phyloP scores from a whole-genome alignment of 2,329 filamentous ascomycete genomes.

The Calonectria montana region DNA sequence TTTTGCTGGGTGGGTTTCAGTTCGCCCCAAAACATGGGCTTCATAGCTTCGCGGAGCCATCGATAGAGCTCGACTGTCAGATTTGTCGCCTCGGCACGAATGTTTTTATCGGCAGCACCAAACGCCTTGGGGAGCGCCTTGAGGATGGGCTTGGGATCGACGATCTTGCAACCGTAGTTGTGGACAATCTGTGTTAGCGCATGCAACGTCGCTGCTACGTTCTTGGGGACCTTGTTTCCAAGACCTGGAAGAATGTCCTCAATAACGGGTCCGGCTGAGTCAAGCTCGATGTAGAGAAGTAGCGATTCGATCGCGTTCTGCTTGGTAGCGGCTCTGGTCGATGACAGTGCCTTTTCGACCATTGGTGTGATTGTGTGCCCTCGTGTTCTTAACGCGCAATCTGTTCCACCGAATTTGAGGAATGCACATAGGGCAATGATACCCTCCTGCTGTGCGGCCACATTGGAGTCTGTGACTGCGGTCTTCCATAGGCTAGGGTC shows the following conservation, averaged over 20 bases:
- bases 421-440: conserved; percentile 90
- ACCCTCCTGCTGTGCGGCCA: conserved; percentile 95
- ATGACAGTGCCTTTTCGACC: conserved; percentile 90
- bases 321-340: conserved; percentile 89
- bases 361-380: conserved; percentile 80
- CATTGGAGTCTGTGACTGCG: conserved; percentile 93
- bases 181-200: conserved; percentile 88
- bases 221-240: conserved; percentile 90
- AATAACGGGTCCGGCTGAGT: conserved; percentile 85
- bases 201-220: conserved; percentile 77
- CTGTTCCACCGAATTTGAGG: conserved; percentile 87
- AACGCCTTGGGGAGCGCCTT: conserved; percentile 92
- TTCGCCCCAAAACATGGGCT: conserved; percentile 96
- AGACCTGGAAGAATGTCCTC: conserved; percentile 89
- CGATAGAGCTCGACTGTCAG: conserved; percentile 94
- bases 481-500: conserved; percentile 91
- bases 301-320: conserved; percentile 87
- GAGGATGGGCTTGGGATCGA: conserved; percentile 91
- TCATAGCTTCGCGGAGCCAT: conserved; percentile 98
- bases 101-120: conserved; percentile 97
- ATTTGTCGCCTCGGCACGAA: conserved; percentile 91
- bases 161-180: conserved; percentile 93
- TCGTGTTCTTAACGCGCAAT: conserved; percentile 83
- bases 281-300: conserved; percentile 89
- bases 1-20: conserved; percentile 95